Conservation (phyloP, 108 stramenopile genomes). For the Skeletonema marinoi region DNA sequence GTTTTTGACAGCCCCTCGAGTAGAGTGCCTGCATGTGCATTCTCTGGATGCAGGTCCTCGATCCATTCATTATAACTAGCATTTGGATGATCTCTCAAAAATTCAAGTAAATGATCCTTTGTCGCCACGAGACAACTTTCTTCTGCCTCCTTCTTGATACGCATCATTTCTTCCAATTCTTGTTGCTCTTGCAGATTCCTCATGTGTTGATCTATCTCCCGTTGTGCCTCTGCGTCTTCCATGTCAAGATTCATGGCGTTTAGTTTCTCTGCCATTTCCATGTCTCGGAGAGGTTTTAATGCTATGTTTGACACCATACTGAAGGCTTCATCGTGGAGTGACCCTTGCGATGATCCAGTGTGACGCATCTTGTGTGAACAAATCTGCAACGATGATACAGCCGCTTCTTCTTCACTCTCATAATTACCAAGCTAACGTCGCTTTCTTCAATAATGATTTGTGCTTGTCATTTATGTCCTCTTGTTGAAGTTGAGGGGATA, state of each 20-base stretch:
- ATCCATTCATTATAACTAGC: conserved; percentile 82
- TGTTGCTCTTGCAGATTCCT: conserved; percentile 47
- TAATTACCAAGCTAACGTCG: no score
- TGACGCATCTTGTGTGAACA: neutral
- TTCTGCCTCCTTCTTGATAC: conserved; percentile 59
- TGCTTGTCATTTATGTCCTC: no score
- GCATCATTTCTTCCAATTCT: conserved; percentile 58
- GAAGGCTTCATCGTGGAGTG: no score
- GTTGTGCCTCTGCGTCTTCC: conserved; percentile 51
- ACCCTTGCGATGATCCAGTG: neutral
- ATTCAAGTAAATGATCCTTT: conserved; percentile 47
- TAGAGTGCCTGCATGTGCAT: conserved; percentile 49
- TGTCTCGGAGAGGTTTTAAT: conserved; percentile 16
- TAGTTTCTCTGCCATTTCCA: conserved; percentile 40
- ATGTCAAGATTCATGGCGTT: conserved; percentile 45
- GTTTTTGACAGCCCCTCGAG: conserved; percentile 49
- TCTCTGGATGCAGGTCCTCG: conserved; percentile 75
- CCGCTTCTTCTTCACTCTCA: no score
- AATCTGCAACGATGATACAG: neutral
- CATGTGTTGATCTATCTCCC: conserved; percentile 50
- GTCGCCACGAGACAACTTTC: conserved; percentile 52
- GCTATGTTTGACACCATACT: neutral
- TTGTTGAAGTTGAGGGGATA: no score
- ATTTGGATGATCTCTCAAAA: conserved; percentile 47
- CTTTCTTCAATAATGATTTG: no score